These are phyloP conservation scores for Chlorociboria aeruginascens DNA, from an alignment of 495 filamentous ascomycete genomes.

Conservation along the genomic window DNA sequence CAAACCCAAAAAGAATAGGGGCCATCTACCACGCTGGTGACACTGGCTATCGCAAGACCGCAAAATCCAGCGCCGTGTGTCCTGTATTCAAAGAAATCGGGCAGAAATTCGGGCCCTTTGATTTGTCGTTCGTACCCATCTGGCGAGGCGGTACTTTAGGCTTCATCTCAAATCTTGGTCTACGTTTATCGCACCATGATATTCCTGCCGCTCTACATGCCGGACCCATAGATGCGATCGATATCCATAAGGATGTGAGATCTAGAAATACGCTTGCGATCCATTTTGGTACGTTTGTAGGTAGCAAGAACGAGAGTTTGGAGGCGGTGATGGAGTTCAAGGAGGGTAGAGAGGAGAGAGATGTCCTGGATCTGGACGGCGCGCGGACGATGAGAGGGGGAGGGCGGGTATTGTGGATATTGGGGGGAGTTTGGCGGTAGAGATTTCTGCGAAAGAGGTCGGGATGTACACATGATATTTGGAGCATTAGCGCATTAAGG, in stretches of 20 bases:
- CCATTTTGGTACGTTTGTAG: slow-evolving; percentile 15
- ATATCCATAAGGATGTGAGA: slow-evolving; percentile 37
- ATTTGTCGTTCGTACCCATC: slow-evolving; percentile 87
- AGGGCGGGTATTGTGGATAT: slow-evolving; percentile 12
- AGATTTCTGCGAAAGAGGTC: neutral
- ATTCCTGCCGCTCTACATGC: slow-evolving; percentile 71
- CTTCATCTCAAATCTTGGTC: slow-evolving; percentile 9
- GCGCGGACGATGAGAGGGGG: neutral
- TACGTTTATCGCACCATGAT: slow-evolving; percentile 35
- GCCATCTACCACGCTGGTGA: slow-evolving; percentile 14
- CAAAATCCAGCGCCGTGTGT: slow-evolving; percentile 51
- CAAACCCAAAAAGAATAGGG: slow-evolving; percentile 32
- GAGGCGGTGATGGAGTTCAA: slow-evolving; percentile 13
- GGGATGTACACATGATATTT: neutral
- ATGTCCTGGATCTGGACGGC: neutral
- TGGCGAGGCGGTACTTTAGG: slow-evolving; percentile 41
- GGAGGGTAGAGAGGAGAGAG: slow-evolving; percentile 2
- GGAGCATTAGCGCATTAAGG: neutral
- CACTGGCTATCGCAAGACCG: slow-evolving; percentile 19
- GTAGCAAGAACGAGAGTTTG: slow-evolving; percentile 10
- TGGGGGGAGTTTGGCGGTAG: slow-evolving; percentile 11
- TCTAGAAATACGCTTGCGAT: slow-evolving; percentile 7
- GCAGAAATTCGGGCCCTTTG: slow-evolving; percentile 68
- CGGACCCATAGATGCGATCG: slow-evolving; percentile 73
- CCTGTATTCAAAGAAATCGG: slow-evolving; percentile 85